phyloP scores from a whole-genome alignment of 2,329 filamentous ascomycete genomes.

The Colletotrichum lentis region DNA sequence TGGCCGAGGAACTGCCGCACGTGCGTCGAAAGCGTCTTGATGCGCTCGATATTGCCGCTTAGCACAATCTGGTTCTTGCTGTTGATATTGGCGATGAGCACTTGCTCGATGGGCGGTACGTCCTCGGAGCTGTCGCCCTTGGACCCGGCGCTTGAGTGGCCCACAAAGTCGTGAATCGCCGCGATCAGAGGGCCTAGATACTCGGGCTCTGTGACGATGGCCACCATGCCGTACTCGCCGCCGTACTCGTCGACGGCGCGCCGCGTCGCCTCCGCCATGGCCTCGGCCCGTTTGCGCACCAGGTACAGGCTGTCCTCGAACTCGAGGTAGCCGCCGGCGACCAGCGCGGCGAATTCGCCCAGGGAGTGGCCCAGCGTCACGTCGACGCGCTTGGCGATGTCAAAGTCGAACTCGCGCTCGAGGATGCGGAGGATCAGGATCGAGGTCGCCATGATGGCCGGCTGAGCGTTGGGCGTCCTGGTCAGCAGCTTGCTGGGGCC shows the following conservation, averaged over 20 bases:
- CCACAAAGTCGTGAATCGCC: conserved; percentile 81
- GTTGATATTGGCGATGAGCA: conserved; percentile 92
- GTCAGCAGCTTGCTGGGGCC: conserved; percentile 82
- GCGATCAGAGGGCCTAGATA: conserved; percentile 74
- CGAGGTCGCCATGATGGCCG: conserved; percentile 94
- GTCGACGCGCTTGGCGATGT: conserved; percentile 74
- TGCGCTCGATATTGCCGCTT: conserved; percentile 84
- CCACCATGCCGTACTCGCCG: conserved; percentile 93
- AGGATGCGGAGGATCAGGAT: conserved; percentile 88
- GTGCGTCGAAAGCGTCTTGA: conserved; percentile 82
- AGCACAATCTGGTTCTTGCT: conserved; percentile 96
- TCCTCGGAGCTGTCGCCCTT: conserved; percentile 74
- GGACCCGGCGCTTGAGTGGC: conserved; percentile 69
- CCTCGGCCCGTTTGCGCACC: conserved; percentile 79
- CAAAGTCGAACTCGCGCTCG: conserved; percentile 84
- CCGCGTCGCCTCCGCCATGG: conserved; percentile 80
- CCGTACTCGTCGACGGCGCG: conserved; percentile 72
- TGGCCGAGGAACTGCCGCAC: conserved; percentile 89
- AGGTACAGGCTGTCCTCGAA: conserved; percentile 82
- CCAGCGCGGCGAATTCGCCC: conserved; percentile 91
- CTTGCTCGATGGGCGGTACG: conserved; percentile 81
- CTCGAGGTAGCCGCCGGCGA: conserved; percentile 80
- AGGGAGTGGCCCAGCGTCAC: conserved; percentile 89
- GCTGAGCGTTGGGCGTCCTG: conserved; percentile 86
- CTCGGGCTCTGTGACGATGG: conserved; percentile 84